Evolutionary conservation across 805 yeast genomes (phyloP).

Genomic region (Komagataella ulmi): DNA sequence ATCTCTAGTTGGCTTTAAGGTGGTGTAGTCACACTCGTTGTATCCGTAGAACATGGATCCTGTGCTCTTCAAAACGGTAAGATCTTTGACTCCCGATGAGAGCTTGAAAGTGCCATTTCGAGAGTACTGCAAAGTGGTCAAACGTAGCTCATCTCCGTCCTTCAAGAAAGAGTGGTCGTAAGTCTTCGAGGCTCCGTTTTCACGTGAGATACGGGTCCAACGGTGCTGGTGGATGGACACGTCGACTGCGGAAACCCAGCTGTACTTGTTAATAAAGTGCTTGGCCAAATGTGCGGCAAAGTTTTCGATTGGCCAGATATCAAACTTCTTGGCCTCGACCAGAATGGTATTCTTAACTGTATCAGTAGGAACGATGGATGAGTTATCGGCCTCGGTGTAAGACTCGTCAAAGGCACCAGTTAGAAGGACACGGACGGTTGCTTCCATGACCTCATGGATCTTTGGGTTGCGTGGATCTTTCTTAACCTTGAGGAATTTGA

Average conservation of each 20-base stretch:
- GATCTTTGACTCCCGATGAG: slow-evolving; percentile 60
- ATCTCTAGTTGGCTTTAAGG: slow-evolving; percentile 71
- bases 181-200: slow-evolving; percentile 42
- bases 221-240: slow-evolving; percentile 56
- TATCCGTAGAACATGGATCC: slow-evolving; percentile 88
- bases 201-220: slow-evolving; percentile 63
- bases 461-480: slow-evolving; percentile 62
- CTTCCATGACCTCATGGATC: slow-evolving; percentile 74
- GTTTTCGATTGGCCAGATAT: slow-evolving; percentile 84
- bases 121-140: slow-evolving; percentile 37
- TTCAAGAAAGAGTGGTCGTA: slow-evolving; percentile 80
- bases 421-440: slow-evolving; percentile 63
- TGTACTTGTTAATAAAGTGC: slow-evolving; percentile 68
- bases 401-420: slow-evolving; percentile 71
- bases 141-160: slow-evolving; percentile 73
- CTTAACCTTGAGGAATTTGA: slow-evolving; percentile 81
- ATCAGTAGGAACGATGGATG: slow-evolving; percentile 87
- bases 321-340: slow-evolving; percentile 68
- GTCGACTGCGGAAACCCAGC: slow-evolving; percentile 63
- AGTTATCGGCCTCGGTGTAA: slow-evolving; percentile 80
- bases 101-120: slow-evolving; percentile 42
- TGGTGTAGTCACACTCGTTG: slow-evolving; percentile 80
- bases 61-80: slow-evolving; percentile 80
- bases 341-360: slow-evolving; percentile 83
- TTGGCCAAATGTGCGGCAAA: slow-evolving; percentile 77